Percentiles rank a stretch among this genome's conserved stretches.
Conservation (phyloP, 2,329 filamentous ascomycete species). For the Aspergillus sclerotialis region DNA sequence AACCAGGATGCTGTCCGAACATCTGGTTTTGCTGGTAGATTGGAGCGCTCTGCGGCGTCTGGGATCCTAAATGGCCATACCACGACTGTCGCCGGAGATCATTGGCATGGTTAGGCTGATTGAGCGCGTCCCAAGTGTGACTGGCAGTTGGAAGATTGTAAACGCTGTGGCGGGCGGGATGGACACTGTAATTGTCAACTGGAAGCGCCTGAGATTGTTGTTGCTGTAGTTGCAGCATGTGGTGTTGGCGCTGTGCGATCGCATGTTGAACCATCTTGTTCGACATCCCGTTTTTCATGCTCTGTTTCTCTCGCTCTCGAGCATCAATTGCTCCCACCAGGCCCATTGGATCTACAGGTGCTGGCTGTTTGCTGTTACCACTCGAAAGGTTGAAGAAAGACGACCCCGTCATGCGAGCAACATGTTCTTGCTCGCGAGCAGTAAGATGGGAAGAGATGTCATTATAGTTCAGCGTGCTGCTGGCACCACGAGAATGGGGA, state of each 20-base stretch:
- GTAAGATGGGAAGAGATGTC: conserved; percentile 60
- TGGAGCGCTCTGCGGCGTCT: conserved; percentile 15
- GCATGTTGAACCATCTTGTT: conserved; percentile 67
- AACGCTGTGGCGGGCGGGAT: conserved; percentile 8
- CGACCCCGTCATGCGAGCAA: conserved; percentile 73
- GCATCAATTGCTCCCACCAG: conserved; percentile 74
- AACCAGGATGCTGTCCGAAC: conserved; percentile 19
- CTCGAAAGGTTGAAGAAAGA: conserved; percentile 63
- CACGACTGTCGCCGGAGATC: conserved; percentile 27
- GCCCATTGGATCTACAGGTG: conserved; percentile 47
- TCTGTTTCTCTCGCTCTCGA: conserved; percentile 69
- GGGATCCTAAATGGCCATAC: conserved; percentile 24
- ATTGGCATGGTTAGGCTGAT: conserved; percentile 22
- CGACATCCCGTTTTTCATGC: conserved; percentile 62
- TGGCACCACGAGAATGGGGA: conserved; percentile 52
- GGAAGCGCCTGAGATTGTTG: conserved; percentile 15
- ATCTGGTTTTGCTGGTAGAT: conserved; percentile 21
- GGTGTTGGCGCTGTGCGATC: conserved; percentile 61
- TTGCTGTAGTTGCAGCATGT: conserved; percentile 35
- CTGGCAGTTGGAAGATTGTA: conserved; percentile 31
- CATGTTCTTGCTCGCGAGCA: conserved; percentile 79
- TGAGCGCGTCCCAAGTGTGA: conserved; percentile 31
- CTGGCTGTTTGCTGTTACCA: conserved; percentile 45
- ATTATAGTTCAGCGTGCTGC: conserved; percentile 42
- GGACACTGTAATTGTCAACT: conserved; percentile 6